phyloP scores from a whole-genome alignment of 305 asterid species.

The Fraxinus baroniana region DNA sequence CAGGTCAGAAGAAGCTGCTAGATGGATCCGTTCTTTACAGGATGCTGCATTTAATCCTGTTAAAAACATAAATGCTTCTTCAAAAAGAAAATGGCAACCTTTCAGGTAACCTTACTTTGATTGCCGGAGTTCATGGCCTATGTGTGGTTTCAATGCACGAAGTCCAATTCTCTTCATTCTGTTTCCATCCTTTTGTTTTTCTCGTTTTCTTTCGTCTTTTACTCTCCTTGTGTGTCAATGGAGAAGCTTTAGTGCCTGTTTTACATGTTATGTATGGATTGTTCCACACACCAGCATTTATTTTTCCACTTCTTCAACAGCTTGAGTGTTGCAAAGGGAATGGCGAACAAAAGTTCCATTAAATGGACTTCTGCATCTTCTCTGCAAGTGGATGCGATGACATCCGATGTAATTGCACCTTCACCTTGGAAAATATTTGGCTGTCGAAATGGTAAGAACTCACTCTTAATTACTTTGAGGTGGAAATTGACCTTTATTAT shows the following conservation, averaged over 20 bases:
- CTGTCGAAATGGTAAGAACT: conserved; percentile 27
- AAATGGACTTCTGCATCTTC: conserved; percentile 49
- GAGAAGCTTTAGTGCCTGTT: not conserved
- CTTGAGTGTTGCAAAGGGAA: conserved; percentile 62
- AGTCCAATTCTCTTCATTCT: not conserved
- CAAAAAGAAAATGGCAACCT: conserved; percentile 72
- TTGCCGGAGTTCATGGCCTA: not conserved
- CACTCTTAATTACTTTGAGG: not conserved
- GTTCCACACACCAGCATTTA: not conserved
- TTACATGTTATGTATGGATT: not conserved
- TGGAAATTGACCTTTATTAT: not conserved
- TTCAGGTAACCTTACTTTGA: conserved; percentile 48
- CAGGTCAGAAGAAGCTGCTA: conserved; percentile 88
- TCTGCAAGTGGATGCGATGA: conserved; percentile 61
- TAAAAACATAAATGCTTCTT: conserved; percentile 36
- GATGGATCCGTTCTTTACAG: conserved; percentile 72
- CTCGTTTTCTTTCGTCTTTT: not conserved
- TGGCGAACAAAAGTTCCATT: conserved; percentile 34
- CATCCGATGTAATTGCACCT: conserved; percentile 79
- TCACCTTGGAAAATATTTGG: conserved; percentile 94
- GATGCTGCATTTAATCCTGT: conserved; percentile 58
- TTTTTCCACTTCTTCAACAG: conserved; percentile 34
- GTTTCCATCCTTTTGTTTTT: not conserved
- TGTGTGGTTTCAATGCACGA: not conserved
- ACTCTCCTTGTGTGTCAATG: not conserved